A percentile compares a stretch with the other conserved stretches of the same genome.
Conservation (phyloP, 495 filamentous ascomycete genomes). For the Annulohypoxylon nitens region DNA sequence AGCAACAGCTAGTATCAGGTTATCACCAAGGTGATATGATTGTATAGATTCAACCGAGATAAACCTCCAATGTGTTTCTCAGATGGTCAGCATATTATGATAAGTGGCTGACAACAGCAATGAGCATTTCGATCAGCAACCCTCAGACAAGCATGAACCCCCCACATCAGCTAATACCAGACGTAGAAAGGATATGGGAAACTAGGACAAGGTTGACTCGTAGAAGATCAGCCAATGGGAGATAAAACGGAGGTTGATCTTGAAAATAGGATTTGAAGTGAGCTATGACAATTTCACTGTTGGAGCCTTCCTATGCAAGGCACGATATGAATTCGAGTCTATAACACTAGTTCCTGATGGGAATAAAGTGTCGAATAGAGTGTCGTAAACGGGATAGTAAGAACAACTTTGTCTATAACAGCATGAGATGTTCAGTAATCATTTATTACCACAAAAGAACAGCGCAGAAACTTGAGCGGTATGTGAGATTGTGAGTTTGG, state of each 20-base stretch:
- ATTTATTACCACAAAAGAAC: constrained; percentile 13
- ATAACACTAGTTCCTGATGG: background rate
- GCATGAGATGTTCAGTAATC: background rate
- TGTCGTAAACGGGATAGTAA: background rate
- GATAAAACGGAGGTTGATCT: background rate
- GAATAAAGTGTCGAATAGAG: background rate
- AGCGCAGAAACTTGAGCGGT: background rate
- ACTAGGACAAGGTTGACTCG: constrained; percentile 24
- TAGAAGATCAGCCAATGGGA: constrained; percentile 27
- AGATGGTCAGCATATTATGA: constrained; percentile 18
- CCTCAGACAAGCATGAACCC: background rate
- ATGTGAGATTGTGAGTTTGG: constrained; percentile 3
- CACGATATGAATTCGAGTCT: background rate
- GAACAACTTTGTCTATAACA: background rate
- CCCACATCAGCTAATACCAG: constrained; percentile 12
- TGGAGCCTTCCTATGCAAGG: background rate
- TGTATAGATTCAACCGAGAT: background rate
- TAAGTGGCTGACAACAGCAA: constrained; percentile 19
- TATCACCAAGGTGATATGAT: background rate
- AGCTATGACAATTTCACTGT: constrained; percentile 2
- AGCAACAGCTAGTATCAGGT: background rate
- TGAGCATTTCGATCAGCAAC: constrained; percentile 6
- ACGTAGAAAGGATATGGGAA: background rate
- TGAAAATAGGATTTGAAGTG: background rate
- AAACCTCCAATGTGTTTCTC: background rate